A percentile compares a stretch with the other conserved stretches of the same genome.
These are phyloP conservation scores for Fusarium albidum DNA, from an alignment of 2,329 filamentous ascomycete species.

Conservation along the genomic window DNA sequence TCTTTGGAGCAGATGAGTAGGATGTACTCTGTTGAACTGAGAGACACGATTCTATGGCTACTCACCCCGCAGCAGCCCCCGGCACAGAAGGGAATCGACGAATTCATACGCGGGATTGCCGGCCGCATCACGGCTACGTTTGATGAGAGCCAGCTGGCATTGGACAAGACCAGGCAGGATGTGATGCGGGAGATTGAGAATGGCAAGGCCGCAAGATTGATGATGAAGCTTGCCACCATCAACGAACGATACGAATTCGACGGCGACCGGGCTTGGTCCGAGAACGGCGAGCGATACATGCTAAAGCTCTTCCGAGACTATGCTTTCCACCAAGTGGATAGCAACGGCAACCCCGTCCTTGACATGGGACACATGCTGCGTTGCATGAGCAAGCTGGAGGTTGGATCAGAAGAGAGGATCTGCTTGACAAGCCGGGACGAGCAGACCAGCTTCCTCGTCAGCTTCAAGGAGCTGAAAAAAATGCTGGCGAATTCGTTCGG, in stretches of 20 bases:
- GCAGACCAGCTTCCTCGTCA: conserved; percentile 86
- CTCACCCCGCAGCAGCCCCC: conserved; percentile 68
- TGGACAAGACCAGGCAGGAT: conserved; percentile 77
- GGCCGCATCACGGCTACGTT: conserved; percentile 78
- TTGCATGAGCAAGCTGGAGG: conserved; percentile 91
- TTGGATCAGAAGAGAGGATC: conserved; percentile 85
- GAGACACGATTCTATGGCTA: conserved; percentile 84
- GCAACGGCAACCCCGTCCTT: conserved; percentile 80
- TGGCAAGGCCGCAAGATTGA: conserved; percentile 80
- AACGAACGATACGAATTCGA: conserved; percentile 91
- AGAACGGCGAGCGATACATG: conserved; percentile 91
- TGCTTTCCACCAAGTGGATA: conserved; percentile 95
- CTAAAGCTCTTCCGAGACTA: conserved; percentile 97
- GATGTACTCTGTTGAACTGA: conserved; percentile 79
- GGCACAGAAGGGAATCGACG: conserved; percentile 75
- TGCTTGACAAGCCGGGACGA: conserved; percentile 89
- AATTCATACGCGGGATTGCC: conserved; percentile 81
- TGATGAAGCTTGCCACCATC: conserved; percentile 84
- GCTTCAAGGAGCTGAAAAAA: conserved; percentile 86
- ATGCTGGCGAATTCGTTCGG: conserved; percentile 65
- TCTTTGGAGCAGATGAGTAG: conserved; percentile 80
- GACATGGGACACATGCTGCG: conserved; percentile 88
- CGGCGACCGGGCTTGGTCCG: conserved; percentile 81
- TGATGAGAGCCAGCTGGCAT: conserved; percentile 79
- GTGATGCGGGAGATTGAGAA: conserved; percentile 89